Evolutionary conservation across 164 flowering plant species (phyloP).

Genomic region (Annona cherimola): DNA sequence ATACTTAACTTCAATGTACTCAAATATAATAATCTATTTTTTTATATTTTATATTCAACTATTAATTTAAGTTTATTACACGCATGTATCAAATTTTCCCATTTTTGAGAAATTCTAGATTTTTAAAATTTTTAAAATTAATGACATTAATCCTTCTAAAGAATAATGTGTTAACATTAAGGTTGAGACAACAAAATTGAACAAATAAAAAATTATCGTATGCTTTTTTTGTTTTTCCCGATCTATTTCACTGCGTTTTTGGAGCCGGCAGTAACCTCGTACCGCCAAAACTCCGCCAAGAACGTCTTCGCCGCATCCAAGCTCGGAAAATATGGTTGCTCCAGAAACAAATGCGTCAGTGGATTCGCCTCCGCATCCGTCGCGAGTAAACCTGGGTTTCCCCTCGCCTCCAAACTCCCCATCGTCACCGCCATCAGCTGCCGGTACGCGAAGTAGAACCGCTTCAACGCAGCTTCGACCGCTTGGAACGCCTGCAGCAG

Average conservation of each 20-base stretch:
- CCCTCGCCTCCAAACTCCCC: constrained; percentile 83
- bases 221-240: neutral
- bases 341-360: constrained; percentile 55
- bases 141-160: too few species aligned
- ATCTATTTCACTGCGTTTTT: neutral
- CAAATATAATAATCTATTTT: too few species aligned
- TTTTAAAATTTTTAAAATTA: too few species aligned
- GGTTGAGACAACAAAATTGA: neutral
- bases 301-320: constrained; percentile 96
- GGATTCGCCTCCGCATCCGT: constrained; percentile 33
- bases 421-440: constrained; percentile 56
- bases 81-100: too few species aligned
- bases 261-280: constrained; percentile 10
- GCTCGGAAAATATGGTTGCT: constrained; percentile 81
- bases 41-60: too few species aligned
- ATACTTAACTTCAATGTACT: too few species aligned
- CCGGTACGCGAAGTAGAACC: constrained; percentile 62
- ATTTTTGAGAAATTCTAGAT: too few species aligned
- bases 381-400: constrained; percentile 23
- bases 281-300: constrained; percentile 43
- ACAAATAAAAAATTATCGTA: neutral
- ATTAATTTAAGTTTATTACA: too few species aligned
- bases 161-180: neutral
- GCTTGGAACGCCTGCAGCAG: constrained; percentile 75
- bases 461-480: constrained; percentile 62